Conservation (phyloP, 176 grass and related monocot species). For the Rhynchospora pubera region DNA sequence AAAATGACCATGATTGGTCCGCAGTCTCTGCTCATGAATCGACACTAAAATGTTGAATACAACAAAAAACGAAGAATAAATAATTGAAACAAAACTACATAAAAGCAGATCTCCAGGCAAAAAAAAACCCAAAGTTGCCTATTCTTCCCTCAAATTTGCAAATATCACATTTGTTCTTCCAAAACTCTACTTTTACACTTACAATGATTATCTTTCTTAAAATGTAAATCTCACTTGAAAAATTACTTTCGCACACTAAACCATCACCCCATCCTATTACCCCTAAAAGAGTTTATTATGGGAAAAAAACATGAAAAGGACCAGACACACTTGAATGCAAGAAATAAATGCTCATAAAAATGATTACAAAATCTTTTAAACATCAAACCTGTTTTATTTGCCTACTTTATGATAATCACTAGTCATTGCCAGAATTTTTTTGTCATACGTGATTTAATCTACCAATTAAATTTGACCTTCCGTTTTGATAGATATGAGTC, state of each 20-base stretch:
- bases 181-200: background rate
- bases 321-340: background rate
- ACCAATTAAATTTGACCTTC: background rate
- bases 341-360: background rate
- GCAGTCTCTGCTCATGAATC: no score
- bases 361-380: slow-evolving; percentile 1
- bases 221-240: background rate
- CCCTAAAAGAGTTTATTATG: background rate
- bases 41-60: no score
- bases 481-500: background rate
- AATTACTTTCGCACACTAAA: background rate
- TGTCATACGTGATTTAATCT: background rate
- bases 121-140: background rate
- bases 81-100: background rate
- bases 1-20: background rate
- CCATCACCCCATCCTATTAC: no score
- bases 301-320: no score
- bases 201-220: background rate
- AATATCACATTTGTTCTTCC: background rate
- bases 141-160: background rate
- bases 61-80: background rate
- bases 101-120: background rate
- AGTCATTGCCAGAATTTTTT: background rate
- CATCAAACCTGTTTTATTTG: background rate
- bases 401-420: background rate